Evolutionary conservation across 352 stramenopile genomes (phyloP), one percentile per base, ranked within the genome.

Genomic region (Pythium dissotocum): DNA sequence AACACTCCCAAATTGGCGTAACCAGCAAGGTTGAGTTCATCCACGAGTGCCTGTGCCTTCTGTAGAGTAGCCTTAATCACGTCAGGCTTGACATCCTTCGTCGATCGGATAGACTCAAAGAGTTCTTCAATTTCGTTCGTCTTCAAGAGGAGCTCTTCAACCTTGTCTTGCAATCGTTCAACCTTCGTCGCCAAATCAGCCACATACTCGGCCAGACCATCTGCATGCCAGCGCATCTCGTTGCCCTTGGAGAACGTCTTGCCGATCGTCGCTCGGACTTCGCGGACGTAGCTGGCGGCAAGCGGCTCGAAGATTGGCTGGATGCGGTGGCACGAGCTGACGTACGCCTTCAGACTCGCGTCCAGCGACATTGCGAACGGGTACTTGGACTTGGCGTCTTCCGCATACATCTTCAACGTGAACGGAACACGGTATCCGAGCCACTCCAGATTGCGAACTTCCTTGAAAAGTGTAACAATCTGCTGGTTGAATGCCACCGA

Each of bases 391-490:
- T 98, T 97, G 14, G 97, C 96, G 79, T 99, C 98, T 76, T 99
- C 96, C 2, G 97, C 90, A 52, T 98, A 98, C 75, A 98, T 93
- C 61, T 97, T 94, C 55, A 96, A 69, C 12, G 95, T 99, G 60
- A 98, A 97, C 21, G 97, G 97, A 38, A 99, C 97, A 24, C 89
- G 87, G 66, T 99, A 99, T 18, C 97, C 97, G 13, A 99, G 76
- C 97, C 97, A 99, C 67, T 99, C 96, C 35, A 99, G 77, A 73
- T 99, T 98, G 42, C 97, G 90, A 49, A 99, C 98, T 84, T 99
- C 98, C 71, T 99, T 99, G 73, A 99, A 99, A 35, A 99, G 77
- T 36, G 94, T 94, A 36, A 99, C 95, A 69, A 97, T 98, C 75
- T 98, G 97, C 69, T 99, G 91, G 72, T 99, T 98, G 83, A 99